These are phyloP conservation scores for Babesia caballi DNA, from an alignment of 169 alveolate species.

Conservation along the genomic window DNA sequence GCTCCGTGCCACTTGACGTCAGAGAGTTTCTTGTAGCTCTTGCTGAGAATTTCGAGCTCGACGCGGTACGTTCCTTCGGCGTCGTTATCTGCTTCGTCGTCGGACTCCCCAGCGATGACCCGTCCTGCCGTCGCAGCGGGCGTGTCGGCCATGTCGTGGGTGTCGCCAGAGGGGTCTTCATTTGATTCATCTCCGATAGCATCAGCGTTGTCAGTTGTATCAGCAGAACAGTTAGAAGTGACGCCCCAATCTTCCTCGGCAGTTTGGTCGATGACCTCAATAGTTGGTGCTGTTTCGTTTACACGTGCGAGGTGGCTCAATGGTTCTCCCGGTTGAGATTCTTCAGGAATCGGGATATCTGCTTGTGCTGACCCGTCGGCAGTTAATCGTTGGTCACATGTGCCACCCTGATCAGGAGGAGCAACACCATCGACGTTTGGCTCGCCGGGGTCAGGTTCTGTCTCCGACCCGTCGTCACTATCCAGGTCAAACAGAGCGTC, in stretches of 20 bases:
- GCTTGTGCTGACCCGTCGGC: too few species aligned
- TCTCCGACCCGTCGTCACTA: constrained; percentile 51
- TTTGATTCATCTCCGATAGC: too few species aligned
- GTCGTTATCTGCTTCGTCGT: background rate
- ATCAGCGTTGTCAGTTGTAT: background rate
- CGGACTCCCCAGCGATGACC: background rate
- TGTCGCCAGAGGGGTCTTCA: background rate
- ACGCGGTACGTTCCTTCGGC: constrained; percentile 1
- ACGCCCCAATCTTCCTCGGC: too few species aligned
- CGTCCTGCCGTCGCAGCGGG: background rate
- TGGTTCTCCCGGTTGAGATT: too few species aligned
- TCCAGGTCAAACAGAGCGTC: constrained; percentile 60
- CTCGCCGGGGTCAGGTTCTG: too few species aligned
- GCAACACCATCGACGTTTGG: too few species aligned
- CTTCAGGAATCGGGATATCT: too few species aligned
- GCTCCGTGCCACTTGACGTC: constrained; percentile 71
- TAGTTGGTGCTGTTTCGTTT: too few species aligned
- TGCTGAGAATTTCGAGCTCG: constrained; percentile 36
- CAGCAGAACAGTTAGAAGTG: background rate
- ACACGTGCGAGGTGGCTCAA: too few species aligned
- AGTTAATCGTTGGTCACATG: too few species aligned
- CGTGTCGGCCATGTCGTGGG: background rate
- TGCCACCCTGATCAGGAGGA: too few species aligned
- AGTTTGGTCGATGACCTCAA: too few species aligned
- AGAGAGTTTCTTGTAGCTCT: constrained; percentile 30